Percentiles rank a stretch among this genome's conserved stretches.
Conservation (phyloP, 2,329 filamentous ascomycete genomes). For the Niveomyces coronatus region DNA sequence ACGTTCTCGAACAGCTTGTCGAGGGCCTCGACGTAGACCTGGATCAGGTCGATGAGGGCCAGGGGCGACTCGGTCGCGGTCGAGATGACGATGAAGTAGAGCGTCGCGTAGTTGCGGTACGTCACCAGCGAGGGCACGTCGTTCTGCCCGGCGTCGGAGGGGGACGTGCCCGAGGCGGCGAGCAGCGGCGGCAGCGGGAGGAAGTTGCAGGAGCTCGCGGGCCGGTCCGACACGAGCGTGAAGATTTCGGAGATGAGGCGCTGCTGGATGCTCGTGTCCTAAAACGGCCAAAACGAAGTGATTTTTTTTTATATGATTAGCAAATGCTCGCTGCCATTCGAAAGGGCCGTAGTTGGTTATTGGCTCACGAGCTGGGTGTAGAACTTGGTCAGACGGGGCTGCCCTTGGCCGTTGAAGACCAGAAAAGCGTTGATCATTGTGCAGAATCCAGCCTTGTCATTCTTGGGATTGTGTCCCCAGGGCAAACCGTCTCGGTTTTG, state of each 20-base stretch:
- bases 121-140: constrained; percentile 93
- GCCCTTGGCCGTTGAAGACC: constrained; percentile 97
- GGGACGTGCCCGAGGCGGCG: constrained; percentile 52
- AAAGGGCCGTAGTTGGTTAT: too few species aligned
- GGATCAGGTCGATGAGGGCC: constrained; percentile 89
- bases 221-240: constrained; percentile 83
- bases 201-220: constrained; percentile 93
- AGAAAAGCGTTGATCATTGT: constrained; percentile 96
- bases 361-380: constrained; percentile 78
- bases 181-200: constrained; percentile 66
- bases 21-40: constrained; percentile 93
- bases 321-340: too few species aligned
- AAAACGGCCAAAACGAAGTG: too few species aligned
- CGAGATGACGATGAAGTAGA: constrained; percentile 97
- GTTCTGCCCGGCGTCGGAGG: constrained; percentile 60
- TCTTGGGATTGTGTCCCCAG: background rate
- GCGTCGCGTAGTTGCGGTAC: constrained; percentile 94
- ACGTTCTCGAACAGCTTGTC: constrained; percentile 97
- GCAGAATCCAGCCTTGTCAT: constrained; percentile 15
- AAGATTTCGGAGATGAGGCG: constrained; percentile 96
- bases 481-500: background rate
- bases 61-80: constrained; percentile 94
- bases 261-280: constrained; percentile 98
- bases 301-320: too few species aligned
- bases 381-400: constrained; percentile 95